Base-by-base conservation (phyloP, 1,139 yeast species). In the Taphrina deformans region DNA sequence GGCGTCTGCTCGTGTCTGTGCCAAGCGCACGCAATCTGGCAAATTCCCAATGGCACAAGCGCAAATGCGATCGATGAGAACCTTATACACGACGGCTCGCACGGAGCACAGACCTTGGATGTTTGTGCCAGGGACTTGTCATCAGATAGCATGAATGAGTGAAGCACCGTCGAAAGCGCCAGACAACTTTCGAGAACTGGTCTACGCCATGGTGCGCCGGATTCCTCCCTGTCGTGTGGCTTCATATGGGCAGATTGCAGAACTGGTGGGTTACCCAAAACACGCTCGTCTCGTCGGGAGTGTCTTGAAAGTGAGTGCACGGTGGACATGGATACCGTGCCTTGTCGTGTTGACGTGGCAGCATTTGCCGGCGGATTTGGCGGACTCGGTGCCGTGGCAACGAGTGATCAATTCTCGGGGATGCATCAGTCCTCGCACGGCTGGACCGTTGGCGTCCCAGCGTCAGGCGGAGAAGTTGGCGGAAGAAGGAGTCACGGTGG, bases 201-300 rank as follows among this genome's bases (percentile, higher is more conserved):
- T 59, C 40, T 59, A 59, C 27, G 50, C 24, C 26, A 48, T 48
- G 31, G 51, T 59, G 21, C 50, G 46, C 14, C 29, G 27, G 10
- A 50, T 59, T 5, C 63, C 63, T 3, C 31, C 23, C 27, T 40
- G 40, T 9, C 55, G 56, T 3, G 55, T 51, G 7, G 38, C 50
- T 3, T 35, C 63, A 10, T 59, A 59, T 27, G 63, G 61, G 6
- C 50, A 55, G 21, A 21, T 59, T 9, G 63, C 63, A n/a, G 38
- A 40, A 16, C 41, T 59, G 18, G 41, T 59, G 2, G 63, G 63
- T 12, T 59, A 40, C 41, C 63, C 63, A 9, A 14, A 27, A 38
- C 63, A 59, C 50, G 5, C 51, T 2, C 63, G 63, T n/a, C 63
- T 59, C 33, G 63, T 59, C 9, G 63, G 63, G 14, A 48, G 55